Evolutionary conservation across 192 early-diverging fungal species (phyloP).

Genomic region (Backusella psychrophila): DNA sequence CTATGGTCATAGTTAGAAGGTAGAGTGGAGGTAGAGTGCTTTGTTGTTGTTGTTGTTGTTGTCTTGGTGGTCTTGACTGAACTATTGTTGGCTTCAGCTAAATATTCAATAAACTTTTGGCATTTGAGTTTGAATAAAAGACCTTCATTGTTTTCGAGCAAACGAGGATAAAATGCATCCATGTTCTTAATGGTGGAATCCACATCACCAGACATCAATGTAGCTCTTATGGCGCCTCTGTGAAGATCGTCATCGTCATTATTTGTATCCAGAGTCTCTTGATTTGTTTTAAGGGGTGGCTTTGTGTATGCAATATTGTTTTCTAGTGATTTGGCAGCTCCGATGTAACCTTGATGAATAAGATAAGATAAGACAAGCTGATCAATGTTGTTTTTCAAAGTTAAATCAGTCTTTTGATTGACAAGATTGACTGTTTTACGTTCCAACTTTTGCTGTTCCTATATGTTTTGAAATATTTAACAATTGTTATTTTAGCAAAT

Average conservation of each 20-base stretch:
- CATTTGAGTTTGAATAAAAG: slow-evolving; percentile 79
- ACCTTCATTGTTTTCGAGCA: slow-evolving; percentile 60
- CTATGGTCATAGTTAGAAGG: background rate
- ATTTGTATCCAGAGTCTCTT: no score
- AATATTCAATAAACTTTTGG: slow-evolving; percentile 75
- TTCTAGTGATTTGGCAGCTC: slow-evolving; percentile 71
- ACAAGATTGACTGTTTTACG: background rate
- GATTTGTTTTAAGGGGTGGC: background rate
- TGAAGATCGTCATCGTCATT: background rate
- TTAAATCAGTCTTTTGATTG: background rate
- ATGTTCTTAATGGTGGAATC: slow-evolving; percentile 65
- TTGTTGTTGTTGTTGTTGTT: background rate
- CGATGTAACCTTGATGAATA: slow-evolving; percentile 74
- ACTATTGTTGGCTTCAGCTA: slow-evolving; percentile 1
- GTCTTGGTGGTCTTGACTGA: background rate
- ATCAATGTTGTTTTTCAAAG: slow-evolving; percentile 29
- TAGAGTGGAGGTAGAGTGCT: background rate
- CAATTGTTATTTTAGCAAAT: slow-evolving; percentile 23
- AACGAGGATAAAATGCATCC: slow-evolving; percentile 62
- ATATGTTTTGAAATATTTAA: background rate
- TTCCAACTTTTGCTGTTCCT: background rate
- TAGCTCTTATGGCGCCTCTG: slow-evolving; percentile 14
- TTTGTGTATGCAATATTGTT: slow-evolving; percentile 18
- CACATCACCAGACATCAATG: slow-evolving; percentile 72
- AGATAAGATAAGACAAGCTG: slow-evolving; percentile 76